These are phyloP conservation scores for Serendipita sp. DNA, from an alignment of 768 basidiomycete species.

Conservation along the genomic window DNA sequence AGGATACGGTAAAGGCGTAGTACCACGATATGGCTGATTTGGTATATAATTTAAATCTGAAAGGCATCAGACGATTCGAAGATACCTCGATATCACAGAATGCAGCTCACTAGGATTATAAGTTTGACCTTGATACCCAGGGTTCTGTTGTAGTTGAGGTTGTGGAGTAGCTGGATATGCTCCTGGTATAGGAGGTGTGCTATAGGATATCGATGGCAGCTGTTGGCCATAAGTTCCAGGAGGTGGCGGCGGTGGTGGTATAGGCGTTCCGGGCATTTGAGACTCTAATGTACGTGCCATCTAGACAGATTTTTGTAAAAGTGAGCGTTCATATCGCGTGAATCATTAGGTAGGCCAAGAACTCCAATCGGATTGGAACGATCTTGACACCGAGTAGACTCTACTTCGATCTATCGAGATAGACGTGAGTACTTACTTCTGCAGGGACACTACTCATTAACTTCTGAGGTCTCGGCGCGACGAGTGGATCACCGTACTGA, in stretches of 20 bases:
- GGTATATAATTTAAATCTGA: not conserved
- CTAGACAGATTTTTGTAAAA: conserved; percentile 22
- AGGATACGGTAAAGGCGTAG: not conserved
- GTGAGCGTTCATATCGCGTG: not conserved
- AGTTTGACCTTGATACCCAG: not conserved
- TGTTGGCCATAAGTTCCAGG: not conserved
- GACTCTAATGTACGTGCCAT: conserved; percentile 50
- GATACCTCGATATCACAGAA: not conserved
- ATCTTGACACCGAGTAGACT: not conserved
- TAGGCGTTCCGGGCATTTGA: conserved; percentile 15
- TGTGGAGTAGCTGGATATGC: conserved; percentile 3
- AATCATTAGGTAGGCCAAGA: conserved; percentile 8
- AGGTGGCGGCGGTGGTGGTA: not conserved
- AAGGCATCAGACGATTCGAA: not conserved
- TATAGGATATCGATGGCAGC: not conserved
- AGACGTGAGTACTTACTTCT: conserved; percentile 32
- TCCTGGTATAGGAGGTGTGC: not conserved
- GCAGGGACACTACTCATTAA: conserved; percentile 42
- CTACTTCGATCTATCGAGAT: not conserved
- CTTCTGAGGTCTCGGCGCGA: conserved; percentile 51
- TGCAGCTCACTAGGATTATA: not conserved
- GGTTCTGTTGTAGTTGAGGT: not conserved
- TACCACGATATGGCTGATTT: not conserved
- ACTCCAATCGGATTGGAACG: not conserved
- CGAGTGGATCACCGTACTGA: conserved; percentile 39